Conservation (phyloP, 495 filamentous ascomycete genomes). For the Lasiosphaeris hirsuta region DNA sequence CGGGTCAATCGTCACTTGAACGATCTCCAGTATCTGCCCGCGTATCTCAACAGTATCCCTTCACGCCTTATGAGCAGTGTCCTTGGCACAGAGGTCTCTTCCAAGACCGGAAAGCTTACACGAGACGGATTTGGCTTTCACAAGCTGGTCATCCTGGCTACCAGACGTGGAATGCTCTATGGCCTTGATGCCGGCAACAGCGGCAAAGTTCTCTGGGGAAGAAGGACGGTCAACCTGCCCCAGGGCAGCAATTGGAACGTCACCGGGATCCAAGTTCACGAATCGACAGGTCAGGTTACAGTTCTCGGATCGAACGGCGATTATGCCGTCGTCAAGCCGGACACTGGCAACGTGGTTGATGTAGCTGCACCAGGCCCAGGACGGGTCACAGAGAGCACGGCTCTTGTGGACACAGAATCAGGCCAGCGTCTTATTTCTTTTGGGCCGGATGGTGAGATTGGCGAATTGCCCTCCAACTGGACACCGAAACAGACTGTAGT, state of each 20-base stretch:
- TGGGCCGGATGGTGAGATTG: slow-evolving; percentile 43
- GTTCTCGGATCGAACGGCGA: slow-evolving; percentile 58
- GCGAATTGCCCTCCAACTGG: slow-evolving; percentile 33
- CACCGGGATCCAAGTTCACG: slow-evolving; percentile 59
- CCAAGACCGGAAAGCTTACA: slow-evolving; percentile 50
- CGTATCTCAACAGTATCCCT: slow-evolving; percentile 64
- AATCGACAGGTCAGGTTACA: slow-evolving; percentile 51
- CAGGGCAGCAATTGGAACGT: slow-evolving; percentile 60
- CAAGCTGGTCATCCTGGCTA: slow-evolving; percentile 78
- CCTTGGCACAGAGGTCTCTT: slow-evolving; percentile 48
- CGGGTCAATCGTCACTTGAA: slow-evolving; percentile 72
- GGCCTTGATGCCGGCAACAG: slow-evolving; percentile 73
- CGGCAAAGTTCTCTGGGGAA: slow-evolving; percentile 72
- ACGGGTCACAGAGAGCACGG: slow-evolving; percentile 42
- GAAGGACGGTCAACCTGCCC: slow-evolving; percentile 54
- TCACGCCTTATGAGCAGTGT: slow-evolving; percentile 65
- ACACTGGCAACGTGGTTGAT: slow-evolving; percentile 54
- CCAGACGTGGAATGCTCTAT: slow-evolving; percentile 72
- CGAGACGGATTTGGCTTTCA: slow-evolving; percentile 84
- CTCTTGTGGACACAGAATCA: slow-evolving; percentile 48
- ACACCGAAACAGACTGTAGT: slow-evolving; percentile 54
- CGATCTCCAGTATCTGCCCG: slow-evolving; percentile 77
- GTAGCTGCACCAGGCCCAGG: slow-evolving; percentile 34
- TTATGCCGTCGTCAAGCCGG: slow-evolving; percentile 52
- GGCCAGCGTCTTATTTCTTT: slow-evolving; percentile 50